These are phyloP conservation scores for Cutaneotrichosporon cavernicola DNA, from an alignment of 1,284 basidiomycete species.

Conservation along the genomic window DNA sequence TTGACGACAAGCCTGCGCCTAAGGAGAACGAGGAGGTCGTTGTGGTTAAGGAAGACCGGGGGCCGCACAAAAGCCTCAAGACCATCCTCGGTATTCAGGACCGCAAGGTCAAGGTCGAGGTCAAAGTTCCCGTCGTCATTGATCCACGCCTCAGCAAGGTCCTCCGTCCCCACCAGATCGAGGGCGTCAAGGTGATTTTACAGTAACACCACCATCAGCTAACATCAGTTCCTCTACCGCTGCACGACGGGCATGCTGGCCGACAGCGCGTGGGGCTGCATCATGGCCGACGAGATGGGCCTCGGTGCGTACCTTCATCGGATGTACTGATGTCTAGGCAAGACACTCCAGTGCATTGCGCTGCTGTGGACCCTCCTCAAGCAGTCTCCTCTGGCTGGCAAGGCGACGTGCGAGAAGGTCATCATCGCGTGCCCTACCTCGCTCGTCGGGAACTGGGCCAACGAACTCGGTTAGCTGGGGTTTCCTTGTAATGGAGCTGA, in stretches of 20 bases:
- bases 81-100: slow-evolving; percentile 71
- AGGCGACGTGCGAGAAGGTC: slow-evolving; percentile 90
- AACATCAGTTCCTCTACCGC: slow-evolving; percentile 76
- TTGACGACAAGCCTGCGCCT: slow-evolving; percentile 85
- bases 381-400: slow-evolving; percentile 85
- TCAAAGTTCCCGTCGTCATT: slow-evolving; percentile 94
- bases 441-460: slow-evolving; percentile 97
- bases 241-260: slow-evolving; percentile 91
- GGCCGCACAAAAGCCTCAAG: slow-evolving; percentile 86
- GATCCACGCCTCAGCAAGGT: slow-evolving; percentile 85
- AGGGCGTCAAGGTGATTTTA: slow-evolving; percentile 83
- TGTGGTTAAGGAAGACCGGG: slow-evolving; percentile 61
- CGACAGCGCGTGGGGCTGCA: slow-evolving; percentile 91
- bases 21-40: slow-evolving; percentile 61
- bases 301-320: slow-evolving; percentile 58
- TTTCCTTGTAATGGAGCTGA: not conserved
- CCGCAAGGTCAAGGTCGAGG: slow-evolving; percentile 63
- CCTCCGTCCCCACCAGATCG: slow-evolving; percentile 93
- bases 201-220: slow-evolving; percentile 20
- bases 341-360: slow-evolving; percentile 95
- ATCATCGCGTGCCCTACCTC: slow-evolving; percentile 98
- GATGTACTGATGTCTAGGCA: slow-evolving; percentile 51
- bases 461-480: slow-evolving; percentile 72
- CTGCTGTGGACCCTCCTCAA: slow-evolving; percentile 96
- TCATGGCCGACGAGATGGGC: slow-evolving; percentile 99